Evolutionary conservation across 192 early-diverging fungal species (phyloP), one percentile per base, ranked within the genome.

Genomic region (Mortierella hygrophila): DNA sequence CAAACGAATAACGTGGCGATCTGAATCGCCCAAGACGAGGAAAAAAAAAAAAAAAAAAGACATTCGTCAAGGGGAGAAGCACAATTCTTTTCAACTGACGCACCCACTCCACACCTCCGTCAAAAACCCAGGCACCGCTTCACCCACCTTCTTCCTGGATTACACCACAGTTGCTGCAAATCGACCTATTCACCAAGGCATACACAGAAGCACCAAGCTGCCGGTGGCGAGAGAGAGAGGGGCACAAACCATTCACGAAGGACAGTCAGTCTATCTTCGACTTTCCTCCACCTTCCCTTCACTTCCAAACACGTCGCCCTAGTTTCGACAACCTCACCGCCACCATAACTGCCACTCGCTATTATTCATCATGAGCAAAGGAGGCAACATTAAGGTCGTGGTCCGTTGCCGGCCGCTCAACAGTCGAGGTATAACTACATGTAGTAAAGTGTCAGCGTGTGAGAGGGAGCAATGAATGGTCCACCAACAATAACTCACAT

Each of bases 331-430:
- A 21, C 49, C 42, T 37, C 46, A 23, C 47, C 44, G 46, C 21
- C 21, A 35, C 21, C 1, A 35, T 4, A n/a, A 20, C 32, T 46
- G 21, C 11, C 40, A n/a, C 29, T 65, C 54, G 23, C 57, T 2
- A 52, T 37, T 41, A n/a, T 35, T 26, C 46, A 80, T 29, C 52
- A 86, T 86, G 84, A 86, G 84, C 40, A 88, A 84, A 80, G 84
- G 84, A 60, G 91, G 90, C 73, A 93, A 92, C 80, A 94, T 94
- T 86, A 94, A 92, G 75, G 95, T 96, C 41, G 95, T 95, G 21
- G 95, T 96, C 46, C 90, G 95, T 78, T 96, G 95, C 90, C 92
- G 95, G 54, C 95, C 95, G 29, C 83, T 96, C 42, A 96, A 96
- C 88, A 57, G 91, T 32, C 90, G 94, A 89, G 95, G 93, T 93